phyloP scores from a whole-genome alignment of 2,329 filamentous ascomycete species.

The Geoglossum cookeanum region DNA sequence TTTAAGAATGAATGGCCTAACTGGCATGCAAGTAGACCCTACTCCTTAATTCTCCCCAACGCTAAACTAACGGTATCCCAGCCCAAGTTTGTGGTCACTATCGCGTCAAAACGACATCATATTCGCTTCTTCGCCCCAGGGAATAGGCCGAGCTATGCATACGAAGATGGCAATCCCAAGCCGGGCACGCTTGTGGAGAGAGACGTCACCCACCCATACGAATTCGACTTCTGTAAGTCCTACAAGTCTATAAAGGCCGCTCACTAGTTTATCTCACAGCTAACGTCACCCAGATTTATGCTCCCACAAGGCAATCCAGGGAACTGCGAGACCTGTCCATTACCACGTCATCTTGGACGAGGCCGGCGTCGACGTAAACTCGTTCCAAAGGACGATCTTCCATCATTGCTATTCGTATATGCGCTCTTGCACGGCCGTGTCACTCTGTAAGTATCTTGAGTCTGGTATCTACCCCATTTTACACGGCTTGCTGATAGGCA shows the following conservation, averaged over 20 bases:
- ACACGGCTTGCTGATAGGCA: not conserved
- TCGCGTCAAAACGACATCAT: conserved; percentile 88
- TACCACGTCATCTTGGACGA: conserved; percentile 85
- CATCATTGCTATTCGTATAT: conserved; percentile 90
- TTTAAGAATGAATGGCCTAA: conserved; percentile 23
- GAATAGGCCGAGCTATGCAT: conserved; percentile 23
- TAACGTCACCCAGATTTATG: conserved; percentile 27
- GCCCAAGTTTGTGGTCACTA: conserved; percentile 64
- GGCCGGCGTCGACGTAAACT: conserved; percentile 42
- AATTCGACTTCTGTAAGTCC: conserved; percentile 60
- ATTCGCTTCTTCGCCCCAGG: conserved; percentile 71
- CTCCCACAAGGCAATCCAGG: conserved; percentile 68
- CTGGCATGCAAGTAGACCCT: conserved; percentile 9
- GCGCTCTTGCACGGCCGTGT: conserved; percentile 82
- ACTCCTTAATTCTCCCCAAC: conserved; percentile 15
- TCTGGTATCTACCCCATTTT: not conserved
- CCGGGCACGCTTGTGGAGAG: conserved; percentile 76
- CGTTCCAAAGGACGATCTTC: conserved; percentile 77
- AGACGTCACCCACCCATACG: conserved; percentile 77
- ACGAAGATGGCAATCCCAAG: conserved; percentile 62
- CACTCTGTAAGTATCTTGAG: conserved; percentile 31
- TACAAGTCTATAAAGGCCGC: not conserved
- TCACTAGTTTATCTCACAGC: not conserved
- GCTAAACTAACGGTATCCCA: conserved; percentile 10
- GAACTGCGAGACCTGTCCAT: conserved; percentile 78